Evolutionary conservation across 1,284 basidiomycete genomes (phyloP), one percentile per base, ranked within the genome.

Genomic region (Ganoderma lucidum): DNA sequence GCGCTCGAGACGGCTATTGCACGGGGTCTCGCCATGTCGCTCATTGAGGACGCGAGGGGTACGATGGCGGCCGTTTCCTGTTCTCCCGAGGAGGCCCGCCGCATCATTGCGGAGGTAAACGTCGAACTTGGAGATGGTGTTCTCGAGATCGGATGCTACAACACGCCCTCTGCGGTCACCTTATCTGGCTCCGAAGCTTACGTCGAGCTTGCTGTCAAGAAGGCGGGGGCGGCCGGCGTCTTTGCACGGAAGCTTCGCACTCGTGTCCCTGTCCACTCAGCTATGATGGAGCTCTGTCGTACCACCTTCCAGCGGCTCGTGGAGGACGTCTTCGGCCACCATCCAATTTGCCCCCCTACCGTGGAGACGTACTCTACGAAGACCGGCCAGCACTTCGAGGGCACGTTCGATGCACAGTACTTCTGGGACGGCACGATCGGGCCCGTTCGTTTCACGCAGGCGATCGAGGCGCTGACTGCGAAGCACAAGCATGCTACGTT

Each of bases 11-110:
- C 85, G 4, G 80, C 84, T 0, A 81, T 85, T 41, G 78, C 77
- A 30, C 78, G 84, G 15, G 82, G 81, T 0, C 68, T 68, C 19
- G 80, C 81, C 2, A 78, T 86, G 74, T 67, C 77, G 0, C 65
- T 78, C 0, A 68, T 79, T 0, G 82, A 85, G 67, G 63, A 68
- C 9, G 68, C 75, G 23, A 79, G 76, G 10, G 81, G 79, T 15
- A 77, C 80, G 0, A 86, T 86, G 85, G 84, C 83, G 0, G 83
- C 84, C 0, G 63, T 86, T 1, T 73, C 78, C 0, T 84, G 84
- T 71, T 74, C 67, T 39, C 66, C 77, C 0, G 63, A 67, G 3
- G 66, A 78, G 1, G 80, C 79, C 0, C 30, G 71, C 28, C 64
- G 67, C 12, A 62, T 81, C 61, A 76, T 82, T 59, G 66, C 30